These are phyloP conservation scores for Ophiostoma ips DNA, from an alignment of 2,329 filamentous ascomycete species.

Conservation along the genomic window DNA sequence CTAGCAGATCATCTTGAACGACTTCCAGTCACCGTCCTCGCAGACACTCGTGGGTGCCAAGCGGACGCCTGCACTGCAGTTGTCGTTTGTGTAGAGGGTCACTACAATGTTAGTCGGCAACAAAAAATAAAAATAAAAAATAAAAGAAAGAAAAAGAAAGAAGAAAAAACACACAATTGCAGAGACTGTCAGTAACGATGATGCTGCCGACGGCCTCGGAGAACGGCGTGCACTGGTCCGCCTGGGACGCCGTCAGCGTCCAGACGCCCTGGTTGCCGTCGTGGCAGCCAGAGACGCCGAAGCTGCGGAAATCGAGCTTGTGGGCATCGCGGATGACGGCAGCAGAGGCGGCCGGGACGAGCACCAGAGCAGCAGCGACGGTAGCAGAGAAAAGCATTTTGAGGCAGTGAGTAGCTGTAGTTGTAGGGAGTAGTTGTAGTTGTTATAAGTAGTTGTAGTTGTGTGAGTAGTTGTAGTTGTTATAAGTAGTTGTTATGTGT, in stretches of 20 bases:
- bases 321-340: background rate
- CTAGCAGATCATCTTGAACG: constrained; percentile 13
- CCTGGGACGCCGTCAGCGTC: constrained; percentile 8
- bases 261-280: constrained; percentile 14
- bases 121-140: no score
- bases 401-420: background rate
- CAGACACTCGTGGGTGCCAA: constrained; percentile 3
- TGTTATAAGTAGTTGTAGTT: background rate
- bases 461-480: no score
- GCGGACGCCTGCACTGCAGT: constrained; percentile 1
- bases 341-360: background rate
- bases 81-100: constrained; percentile 5
- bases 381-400: constrained; percentile 8
- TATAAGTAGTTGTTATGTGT: no score
- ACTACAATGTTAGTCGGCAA: constrained; percentile 2
- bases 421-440: background rate
- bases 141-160: background rate
- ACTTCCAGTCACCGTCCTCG: constrained; percentile 9
- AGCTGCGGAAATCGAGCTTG: constrained; percentile 13
- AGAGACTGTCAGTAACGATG: constrained; percentile 1
- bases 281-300: constrained; percentile 9
- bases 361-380: background rate
- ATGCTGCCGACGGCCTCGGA: constrained; percentile 9
- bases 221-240: constrained; percentile 7
- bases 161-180: constrained; percentile 3